phyloP scores from a whole-genome alignment of 805 yeast species.

The Wickerhamiella lipophila region DNA sequence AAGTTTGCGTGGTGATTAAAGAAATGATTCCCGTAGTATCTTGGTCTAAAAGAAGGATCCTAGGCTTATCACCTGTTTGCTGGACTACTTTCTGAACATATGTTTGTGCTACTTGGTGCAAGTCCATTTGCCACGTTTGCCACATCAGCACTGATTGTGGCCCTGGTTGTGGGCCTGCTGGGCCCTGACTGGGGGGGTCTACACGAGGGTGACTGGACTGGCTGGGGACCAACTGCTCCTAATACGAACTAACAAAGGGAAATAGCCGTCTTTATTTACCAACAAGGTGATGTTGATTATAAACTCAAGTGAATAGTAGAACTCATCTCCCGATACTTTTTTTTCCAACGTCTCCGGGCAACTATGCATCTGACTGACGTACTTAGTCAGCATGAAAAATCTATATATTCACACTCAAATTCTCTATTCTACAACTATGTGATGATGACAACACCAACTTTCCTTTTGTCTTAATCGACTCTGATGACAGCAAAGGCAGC shows the following conservation, averaged over 20 bases:
- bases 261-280: too few species aligned
- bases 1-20: slow-evolving; percentile 80
- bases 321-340: neutral
- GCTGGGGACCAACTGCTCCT: too few species aligned
- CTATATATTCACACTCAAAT: neutral
- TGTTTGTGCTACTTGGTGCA: slow-evolving; percentile 28
- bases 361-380: neutral
- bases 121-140: slow-evolving; percentile 26
- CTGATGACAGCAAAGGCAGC: slow-evolving; percentile 31
- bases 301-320: too few species aligned
- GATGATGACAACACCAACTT: slow-evolving; percentile 31
- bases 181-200: too few species aligned
- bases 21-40: slow-evolving; percentile 75
- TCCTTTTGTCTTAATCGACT: slow-evolving; percentile 32
- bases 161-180: neutral
- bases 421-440: slow-evolving; percentile 9
- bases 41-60: slow-evolving; percentile 66
- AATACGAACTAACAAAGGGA: too few species aligned
- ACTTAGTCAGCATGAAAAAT: neutral
- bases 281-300: too few species aligned
- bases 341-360: neutral
- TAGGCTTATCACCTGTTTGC: slow-evolving; percentile 35
- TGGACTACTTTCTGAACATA: slow-evolving; percentile 31
- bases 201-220: too few species aligned
- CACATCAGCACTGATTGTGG: too few species aligned